These are phyloP conservation scores for Malus sieversii DNA, from an alignment of 306 rosid species.

Conservation along the genomic window DNA sequence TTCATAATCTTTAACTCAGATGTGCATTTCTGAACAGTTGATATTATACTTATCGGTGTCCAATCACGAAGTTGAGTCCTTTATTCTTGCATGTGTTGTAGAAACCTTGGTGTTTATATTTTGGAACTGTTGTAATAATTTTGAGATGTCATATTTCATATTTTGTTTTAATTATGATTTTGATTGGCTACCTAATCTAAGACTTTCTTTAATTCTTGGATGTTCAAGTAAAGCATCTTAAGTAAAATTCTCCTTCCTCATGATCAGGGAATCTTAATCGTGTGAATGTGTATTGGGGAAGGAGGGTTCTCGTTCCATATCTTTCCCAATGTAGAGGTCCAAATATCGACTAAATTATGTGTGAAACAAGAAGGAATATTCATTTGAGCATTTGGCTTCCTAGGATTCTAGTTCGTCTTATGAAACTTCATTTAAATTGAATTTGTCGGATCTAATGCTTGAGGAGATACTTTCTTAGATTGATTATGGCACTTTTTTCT, in stretches of 20 bases:
- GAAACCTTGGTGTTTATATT: background rate
- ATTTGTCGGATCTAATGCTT: background rate
- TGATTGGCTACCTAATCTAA: background rate
- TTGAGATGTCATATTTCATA: background rate
- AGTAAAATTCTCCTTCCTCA: background rate
- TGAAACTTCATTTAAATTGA: background rate
- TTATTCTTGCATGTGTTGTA: background rate
- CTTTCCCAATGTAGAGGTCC: background rate
- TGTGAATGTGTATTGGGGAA: background rate
- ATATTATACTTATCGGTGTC: background rate
- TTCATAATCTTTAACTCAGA: no score
- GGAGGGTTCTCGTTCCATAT: background rate
- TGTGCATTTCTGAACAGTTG: no score
- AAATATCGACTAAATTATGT: background rate
- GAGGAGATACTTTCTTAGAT: background rate
- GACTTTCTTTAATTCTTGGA: background rate
- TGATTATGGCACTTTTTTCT: background rate
- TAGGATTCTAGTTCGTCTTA: background rate
- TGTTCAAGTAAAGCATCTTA: background rate
- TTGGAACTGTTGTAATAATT: background rate
- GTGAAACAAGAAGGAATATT: background rate
- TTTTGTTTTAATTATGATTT: background rate
- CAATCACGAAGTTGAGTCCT: background rate
- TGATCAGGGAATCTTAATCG: background rate
- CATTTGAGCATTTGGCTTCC: background rate